phyloP scores from a whole-genome alignment of 331 rosid genomes.

The Dryas integrifolia region DNA sequence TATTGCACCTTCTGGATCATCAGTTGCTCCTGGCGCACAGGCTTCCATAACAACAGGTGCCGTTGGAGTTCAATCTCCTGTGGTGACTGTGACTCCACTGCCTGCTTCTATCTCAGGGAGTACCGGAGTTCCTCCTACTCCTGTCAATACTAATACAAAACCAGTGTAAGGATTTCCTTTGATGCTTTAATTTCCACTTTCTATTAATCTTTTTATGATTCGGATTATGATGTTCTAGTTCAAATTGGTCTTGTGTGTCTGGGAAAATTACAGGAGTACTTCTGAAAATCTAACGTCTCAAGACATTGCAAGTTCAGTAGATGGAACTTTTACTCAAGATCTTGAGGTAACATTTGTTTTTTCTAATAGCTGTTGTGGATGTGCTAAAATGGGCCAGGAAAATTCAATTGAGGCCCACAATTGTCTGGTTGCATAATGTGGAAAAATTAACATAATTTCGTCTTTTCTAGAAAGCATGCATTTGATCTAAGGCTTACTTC shows the following conservation, averaged over 20 bases:
- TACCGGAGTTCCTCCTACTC: constrained; percentile 50
- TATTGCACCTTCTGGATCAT: constrained; percentile 43
- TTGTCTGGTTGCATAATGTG: constrained; percentile 10
- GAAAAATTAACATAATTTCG: neutral
- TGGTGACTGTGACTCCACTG: constrained; percentile 35
- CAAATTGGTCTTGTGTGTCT: constrained; percentile 16
- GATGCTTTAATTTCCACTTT: constrained; percentile 8
- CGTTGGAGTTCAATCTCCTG: constrained; percentile 48
- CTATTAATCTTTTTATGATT: constrained; percentile 11
- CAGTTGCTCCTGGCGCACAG: constrained; percentile 39
- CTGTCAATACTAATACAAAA: constrained; percentile 40
- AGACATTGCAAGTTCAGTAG: constrained; percentile 42
- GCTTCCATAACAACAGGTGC: constrained; percentile 42
- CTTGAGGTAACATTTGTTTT: constrained; percentile 60
- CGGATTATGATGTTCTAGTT: constrained; percentile 25
- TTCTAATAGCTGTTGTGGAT: neutral
- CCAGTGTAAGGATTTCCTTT: constrained; percentile 50
- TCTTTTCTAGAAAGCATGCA: neutral
- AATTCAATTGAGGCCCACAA: constrained; percentile 10
- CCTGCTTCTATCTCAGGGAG: constrained; percentile 47
- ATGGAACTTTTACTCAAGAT: constrained; percentile 64
- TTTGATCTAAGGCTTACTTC: neutral
- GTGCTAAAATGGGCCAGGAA: constrained; percentile 1
- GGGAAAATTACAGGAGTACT: constrained; percentile 38
- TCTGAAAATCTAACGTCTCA: constrained; percentile 57